Conservation (phyloP, 1,284 basidiomycete species). For the Tylopilus sp. region DNA sequence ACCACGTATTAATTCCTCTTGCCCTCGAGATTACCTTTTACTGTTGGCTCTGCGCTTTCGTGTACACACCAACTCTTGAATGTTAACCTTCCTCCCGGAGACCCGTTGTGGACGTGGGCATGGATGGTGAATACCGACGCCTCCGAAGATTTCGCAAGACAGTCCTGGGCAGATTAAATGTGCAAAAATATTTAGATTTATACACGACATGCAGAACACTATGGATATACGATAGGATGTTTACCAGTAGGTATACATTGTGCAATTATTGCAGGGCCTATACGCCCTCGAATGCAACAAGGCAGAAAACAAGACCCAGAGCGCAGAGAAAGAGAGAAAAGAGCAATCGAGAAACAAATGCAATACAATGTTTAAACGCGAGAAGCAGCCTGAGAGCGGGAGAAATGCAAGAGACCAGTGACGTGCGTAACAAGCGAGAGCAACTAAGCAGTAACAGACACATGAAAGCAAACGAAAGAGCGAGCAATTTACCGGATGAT, state of each 20-base stretch:
- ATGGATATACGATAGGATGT: not conserved
- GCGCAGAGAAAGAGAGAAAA: not conserved
- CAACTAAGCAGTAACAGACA: not conserved
- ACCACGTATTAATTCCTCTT: no score
- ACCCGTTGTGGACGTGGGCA: no score
- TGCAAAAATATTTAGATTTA: constrained; percentile 2
- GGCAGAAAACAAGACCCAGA: not conserved
- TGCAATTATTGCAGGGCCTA: constrained; percentile 11
- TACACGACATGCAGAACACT: not conserved
- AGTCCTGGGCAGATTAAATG: not conserved
- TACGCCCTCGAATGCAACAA: not conserved
- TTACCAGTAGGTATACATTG: constrained; percentile 33
- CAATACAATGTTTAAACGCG: constrained; percentile 11
- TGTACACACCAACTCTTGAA: no score
- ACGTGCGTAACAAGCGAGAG: constrained; percentile 10
- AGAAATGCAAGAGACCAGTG: constrained; percentile 5
- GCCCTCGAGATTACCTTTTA: no score
- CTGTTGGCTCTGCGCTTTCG: no score
- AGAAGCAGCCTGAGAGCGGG: constrained; percentile 12
- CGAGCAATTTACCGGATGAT: not conserved
- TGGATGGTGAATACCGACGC: not conserved
- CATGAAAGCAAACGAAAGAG: not conserved
- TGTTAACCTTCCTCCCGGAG: no score
- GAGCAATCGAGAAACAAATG: not conserved
- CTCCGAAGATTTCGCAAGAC: not conserved